Evolutionary conservation across 805 yeast species (phyloP), one percentile per base, ranked within the genome.

Genomic region (Nakazawaea anatomiae): DNA sequence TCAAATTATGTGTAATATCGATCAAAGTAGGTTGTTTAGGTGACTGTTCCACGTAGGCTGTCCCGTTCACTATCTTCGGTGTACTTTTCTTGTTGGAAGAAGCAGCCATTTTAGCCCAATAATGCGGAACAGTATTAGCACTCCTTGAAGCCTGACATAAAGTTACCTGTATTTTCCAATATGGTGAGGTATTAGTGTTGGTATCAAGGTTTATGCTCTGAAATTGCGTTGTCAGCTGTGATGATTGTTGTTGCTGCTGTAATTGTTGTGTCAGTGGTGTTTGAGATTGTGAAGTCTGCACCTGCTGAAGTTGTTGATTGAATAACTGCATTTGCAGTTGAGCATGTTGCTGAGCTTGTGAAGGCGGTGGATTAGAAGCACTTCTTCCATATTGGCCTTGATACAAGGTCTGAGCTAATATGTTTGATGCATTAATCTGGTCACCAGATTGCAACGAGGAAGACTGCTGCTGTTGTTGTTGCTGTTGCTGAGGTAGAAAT

Each of bases 101-200:
- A 6, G 96, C 96, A 31, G 89, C 90, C 55, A 82, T 82, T 53
- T 96, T 77, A 4, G 96, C 96, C 68, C 87, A 89, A 61, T 76
- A 83, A 67, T 89, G 96, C 4, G 95, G 87, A 29, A 78, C 65
- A 11, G 31, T 25, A 58, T 77, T 80, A 32, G 87, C 77, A 54
- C 72, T 76, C 64, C 94, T 78, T 4, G 94, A 85, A 46, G 85
- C 65, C 55, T 82, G 89, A 31, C 82, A 84, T 52, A 89, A 73
- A 62, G 83, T 89, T 44, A 73, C 69, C 68, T 89, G 96, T 63
- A 87, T 91, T 65, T 83, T 86, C 96, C 96, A 89, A 59, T 77
- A 76, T 7, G 73, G 58, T 3, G 83, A 70, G 43, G 55, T 65
- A 54, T 63, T 61, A 51, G 60, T 58, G 30, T 61, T 38, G 45